phyloP scores from a whole-genome alignment of 768 basidiomycete species.

The Saitozyma podzolica region DNA sequence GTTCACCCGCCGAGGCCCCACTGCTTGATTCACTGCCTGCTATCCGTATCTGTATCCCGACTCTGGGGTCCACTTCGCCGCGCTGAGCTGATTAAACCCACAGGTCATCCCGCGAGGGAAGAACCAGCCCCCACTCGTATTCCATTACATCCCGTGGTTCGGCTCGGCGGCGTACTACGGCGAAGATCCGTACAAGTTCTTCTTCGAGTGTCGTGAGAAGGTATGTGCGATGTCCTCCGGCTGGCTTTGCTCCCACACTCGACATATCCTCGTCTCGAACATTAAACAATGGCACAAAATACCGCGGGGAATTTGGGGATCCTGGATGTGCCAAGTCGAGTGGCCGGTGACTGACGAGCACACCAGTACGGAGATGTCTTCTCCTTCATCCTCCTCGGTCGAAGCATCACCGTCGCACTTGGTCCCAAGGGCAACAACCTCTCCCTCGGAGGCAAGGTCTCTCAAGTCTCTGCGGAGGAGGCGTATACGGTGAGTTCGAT shows the following conservation, averaged over 20 bases:
- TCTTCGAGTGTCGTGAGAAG: constrained; percentile 64
- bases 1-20: not conserved
- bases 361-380: constrained; percentile 92
- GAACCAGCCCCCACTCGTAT: constrained; percentile 82
- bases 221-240: constrained; percentile 30
- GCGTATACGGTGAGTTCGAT: constrained; percentile 67
- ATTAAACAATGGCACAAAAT: too few species aligned
- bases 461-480: constrained; percentile 90
- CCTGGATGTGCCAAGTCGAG: too few species aligned
- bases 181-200: constrained; percentile 86
- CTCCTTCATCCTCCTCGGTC: constrained; percentile 87
- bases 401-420: constrained; percentile 84
- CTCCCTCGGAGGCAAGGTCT: constrained; percentile 87
- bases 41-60: not conserved
- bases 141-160: constrained; percentile 85
- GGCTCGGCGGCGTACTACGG: constrained; percentile 89
- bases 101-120: constrained; percentile 70
- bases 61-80: not conserved
- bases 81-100: not conserved
- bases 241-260: constrained; percentile 1
- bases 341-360: not conserved
- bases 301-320: too few species aligned
- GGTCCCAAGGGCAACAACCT: constrained; percentile 92
- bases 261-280: too few species aligned
- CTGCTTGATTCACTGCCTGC: not conserved